Evolutionary conservation across 495 filamentous ascomycete species (phyloP), one percentile per base, ranked within the genome.

Genomic region (Penicillium tannophilum): DNA sequence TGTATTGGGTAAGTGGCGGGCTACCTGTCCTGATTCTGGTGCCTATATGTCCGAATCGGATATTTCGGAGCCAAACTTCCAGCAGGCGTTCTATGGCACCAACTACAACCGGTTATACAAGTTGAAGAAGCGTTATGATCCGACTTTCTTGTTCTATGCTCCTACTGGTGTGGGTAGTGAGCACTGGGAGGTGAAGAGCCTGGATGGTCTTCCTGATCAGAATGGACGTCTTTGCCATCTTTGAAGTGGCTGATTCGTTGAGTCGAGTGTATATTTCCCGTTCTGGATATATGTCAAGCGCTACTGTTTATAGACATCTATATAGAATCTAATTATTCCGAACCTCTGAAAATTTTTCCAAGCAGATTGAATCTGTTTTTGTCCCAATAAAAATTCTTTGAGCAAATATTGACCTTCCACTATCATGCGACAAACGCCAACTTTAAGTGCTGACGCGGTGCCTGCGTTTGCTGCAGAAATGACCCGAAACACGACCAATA

Each of bases 11-110:
- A 70, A 76, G n/a, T 84, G 81, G 82, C 76, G 82, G 39, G 69
- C 74, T 17, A 68, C 75, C 12, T 72, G 64, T 43, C 72, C 74
- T 4, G 66, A 69, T 0, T 52, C 70, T 0, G 72, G 72, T n/a
- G 70, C 71, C 0, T 75, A 75, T 55, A 70, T 74, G 68, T 66
- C 65, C 35, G 74, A 77, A 64, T 62, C 71, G 26, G 83, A 89
- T 65, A 68, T 83, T n/a, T 72, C 81, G 49, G 85, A 89, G 68
- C 86, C 86, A 0, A 66, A 86, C 50, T 89, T 83, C 72, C 81
- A 86, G 51, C 73, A 80, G 62, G 78, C 82, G 0, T 90, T 87
- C 70, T 90, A 80, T 46, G 87, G 85, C 0, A 53, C 43, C n/a
- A 73, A 83, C 42, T 88, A 88, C 62, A 63, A 57, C 1, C 70